A percentile compares a stretch with the other conserved stretches of the same genome.
phyloP scores from a whole-genome alignment of 2,329 filamentous ascomycete genomes.

The Trichophyton verrucosum region DNA sequence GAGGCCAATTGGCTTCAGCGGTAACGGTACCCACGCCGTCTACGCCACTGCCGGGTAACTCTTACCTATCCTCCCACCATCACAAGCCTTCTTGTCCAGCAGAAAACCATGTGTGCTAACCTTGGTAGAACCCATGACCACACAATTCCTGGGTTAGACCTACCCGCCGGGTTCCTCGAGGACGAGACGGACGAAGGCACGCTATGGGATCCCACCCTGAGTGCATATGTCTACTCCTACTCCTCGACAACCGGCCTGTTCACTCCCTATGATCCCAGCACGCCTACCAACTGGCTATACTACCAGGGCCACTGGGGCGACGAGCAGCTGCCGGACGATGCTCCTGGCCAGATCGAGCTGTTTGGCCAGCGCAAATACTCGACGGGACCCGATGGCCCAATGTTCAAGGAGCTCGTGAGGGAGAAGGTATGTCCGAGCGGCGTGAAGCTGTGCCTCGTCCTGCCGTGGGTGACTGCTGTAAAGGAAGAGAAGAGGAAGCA shows the following conservation, averaged over 20 bases:
- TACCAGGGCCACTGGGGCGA: constrained; percentile 53
- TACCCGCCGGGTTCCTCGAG: constrained; percentile 41
- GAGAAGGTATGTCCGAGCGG: constrained; percentile 44
- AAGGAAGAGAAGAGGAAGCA: not conserved
- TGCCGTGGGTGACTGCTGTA: constrained; percentile 3
- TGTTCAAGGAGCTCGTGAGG: constrained; percentile 46
- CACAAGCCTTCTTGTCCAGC: too few relatives aligned
- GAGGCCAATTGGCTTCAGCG: constrained; percentile 46
- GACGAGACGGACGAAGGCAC: constrained; percentile 44
- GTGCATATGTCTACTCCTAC: constrained; percentile 46
- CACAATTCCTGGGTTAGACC: constrained; percentile 48
- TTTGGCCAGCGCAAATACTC: constrained; percentile 46
- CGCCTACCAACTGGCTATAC: constrained; percentile 43
- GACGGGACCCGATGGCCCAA: constrained; percentile 49
- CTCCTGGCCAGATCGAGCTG: constrained; percentile 28
- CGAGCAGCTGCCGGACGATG: constrained; percentile 41
- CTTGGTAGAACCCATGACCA: constrained; percentile 46
- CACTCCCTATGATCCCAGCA: constrained; percentile 33
- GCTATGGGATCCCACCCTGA: constrained; percentile 49
- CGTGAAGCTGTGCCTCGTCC: constrained; percentile 1
- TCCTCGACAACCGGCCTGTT: constrained; percentile 33
- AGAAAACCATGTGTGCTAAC: not conserved
- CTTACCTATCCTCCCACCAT: not conserved
- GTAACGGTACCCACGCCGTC: constrained; percentile 52
- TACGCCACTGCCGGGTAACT: constrained; percentile 44